Percentiles rank a stretch among this genome's conserved stretches.
These are phyloP conservation scores for Dryas octopetala DNA, from an alignment of 306 rosid genomes.

Conservation along the genomic window DNA sequence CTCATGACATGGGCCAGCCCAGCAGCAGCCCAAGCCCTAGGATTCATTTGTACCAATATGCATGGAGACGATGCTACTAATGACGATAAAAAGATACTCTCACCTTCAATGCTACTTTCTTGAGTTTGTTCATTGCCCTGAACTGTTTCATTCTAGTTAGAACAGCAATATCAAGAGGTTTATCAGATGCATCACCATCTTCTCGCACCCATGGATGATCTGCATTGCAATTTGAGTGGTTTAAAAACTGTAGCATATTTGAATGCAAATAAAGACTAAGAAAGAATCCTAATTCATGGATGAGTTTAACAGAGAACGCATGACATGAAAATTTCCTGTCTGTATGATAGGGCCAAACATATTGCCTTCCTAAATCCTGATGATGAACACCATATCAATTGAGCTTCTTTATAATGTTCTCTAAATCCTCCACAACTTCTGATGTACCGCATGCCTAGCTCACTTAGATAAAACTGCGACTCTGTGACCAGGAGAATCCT, in stretches of 20 bases:
- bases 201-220: constrained; percentile 99
- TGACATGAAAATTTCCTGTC: background rate
- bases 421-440: background rate
- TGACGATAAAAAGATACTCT: constrained; percentile 12
- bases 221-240: constrained; percentile 36
- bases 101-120: constrained; percentile 96
- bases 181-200: constrained; percentile 90
- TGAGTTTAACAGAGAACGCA: background rate
- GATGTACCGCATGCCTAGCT: background rate
- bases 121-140: constrained; percentile 97
- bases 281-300: background rate
- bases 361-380: constrained; percentile 16
- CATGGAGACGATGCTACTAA: constrained; percentile 10
- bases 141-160: constrained; percentile 93
- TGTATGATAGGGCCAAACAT: background rate
- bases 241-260: constrained; percentile 6
- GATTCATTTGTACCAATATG: background rate
- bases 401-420: background rate
- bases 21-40: constrained; percentile 1
- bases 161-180: constrained; percentile 94
- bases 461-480: background rate
- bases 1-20: background rate
- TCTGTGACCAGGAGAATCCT: background rate
- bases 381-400: background rate
- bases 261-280: background rate